A percentile compares a stretch with the other conserved stretches of the same genome.
These are phyloP conservation scores for Corylus avellana DNA, from an alignment of 306 rosid genomes.

Conservation along the genomic window DNA sequence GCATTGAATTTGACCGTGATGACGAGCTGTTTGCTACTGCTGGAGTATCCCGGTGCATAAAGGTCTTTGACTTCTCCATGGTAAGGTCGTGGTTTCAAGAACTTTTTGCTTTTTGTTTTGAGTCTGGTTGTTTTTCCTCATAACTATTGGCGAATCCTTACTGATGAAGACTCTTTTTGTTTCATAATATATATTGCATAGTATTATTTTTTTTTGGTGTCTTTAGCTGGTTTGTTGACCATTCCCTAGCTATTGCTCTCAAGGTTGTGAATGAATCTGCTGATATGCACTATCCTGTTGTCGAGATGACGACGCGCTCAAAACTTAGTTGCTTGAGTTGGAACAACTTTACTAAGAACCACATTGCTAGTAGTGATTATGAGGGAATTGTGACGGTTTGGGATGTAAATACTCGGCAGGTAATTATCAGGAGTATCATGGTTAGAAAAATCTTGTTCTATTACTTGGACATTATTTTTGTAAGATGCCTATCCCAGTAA, in stretches of 20 bases:
- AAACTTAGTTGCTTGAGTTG: slow-evolving; percentile 99
- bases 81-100: slow-evolving; percentile 42
- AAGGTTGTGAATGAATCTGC: slow-evolving; percentile 93
- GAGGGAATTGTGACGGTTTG: slow-evolving; percentile 97
- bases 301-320: slow-evolving; percentile 95
- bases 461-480: background rate
- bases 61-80: slow-evolving; percentile 86
- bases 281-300: slow-evolving; percentile 84
- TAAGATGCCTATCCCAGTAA: slow-evolving; percentile 16
- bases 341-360: slow-evolving; percentile 86
- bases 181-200: background rate
- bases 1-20: slow-evolving; percentile 96
- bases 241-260: slow-evolving; percentile 31
- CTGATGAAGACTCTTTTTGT: background rate
- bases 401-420: slow-evolving; percentile 96
- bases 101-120: background rate
- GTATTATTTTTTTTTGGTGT: background rate
- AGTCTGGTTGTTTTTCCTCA: background rate
- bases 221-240: slow-evolving; percentile 5
- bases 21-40: slow-evolving; percentile 96
- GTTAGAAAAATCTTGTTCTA: background rate
- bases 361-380: slow-evolving; percentile 96
- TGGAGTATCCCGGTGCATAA: slow-evolving; percentile 96
- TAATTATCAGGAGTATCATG: slow-evolving; percentile 32
- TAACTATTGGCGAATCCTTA: background rate